These are phyloP conservation scores for Moesziomyces parantarcticus DNA, from an alignment of 1,284 basidiomycete genomes.

Conservation along the genomic window DNA sequence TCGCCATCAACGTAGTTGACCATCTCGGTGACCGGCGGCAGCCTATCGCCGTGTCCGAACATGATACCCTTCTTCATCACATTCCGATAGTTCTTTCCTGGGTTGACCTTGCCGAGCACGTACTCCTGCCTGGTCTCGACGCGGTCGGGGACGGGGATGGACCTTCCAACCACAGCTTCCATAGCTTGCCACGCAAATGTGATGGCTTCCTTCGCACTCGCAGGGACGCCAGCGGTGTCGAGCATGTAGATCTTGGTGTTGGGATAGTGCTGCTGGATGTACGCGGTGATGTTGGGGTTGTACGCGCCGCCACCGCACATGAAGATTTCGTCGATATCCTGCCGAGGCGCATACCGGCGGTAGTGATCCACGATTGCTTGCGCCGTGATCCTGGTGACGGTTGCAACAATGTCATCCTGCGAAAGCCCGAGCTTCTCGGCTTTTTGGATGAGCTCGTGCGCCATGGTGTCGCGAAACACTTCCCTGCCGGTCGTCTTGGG, in stretches of 20 bases:
- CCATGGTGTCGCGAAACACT: background rate
- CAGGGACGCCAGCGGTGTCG: background rate
- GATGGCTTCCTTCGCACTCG: background rate
- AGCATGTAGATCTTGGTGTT: constrained; percentile 1
- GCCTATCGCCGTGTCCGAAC: background rate
- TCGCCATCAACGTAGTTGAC: background rate
- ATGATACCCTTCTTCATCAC: background rate
- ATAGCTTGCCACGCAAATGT: background rate
- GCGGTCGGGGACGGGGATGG: background rate
- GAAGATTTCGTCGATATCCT: background rate
- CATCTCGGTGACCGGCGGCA: background rate
- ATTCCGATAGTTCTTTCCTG: background rate
- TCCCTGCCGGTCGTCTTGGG: background rate
- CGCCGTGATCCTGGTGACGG: background rate
- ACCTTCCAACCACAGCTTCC: background rate
- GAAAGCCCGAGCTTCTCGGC: background rate
- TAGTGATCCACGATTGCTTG: background rate
- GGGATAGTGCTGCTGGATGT: background rate
- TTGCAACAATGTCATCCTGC: background rate
- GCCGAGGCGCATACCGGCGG: background rate
- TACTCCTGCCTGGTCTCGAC: constrained; percentile 1
- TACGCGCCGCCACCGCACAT: background rate
- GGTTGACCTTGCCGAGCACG: background rate
- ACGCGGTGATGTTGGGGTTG: background rate
- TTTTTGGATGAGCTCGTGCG: background rate